Conservation (phyloP, 371 early-diverging fungal species). For the Lichtheimia ornata region DNA sequence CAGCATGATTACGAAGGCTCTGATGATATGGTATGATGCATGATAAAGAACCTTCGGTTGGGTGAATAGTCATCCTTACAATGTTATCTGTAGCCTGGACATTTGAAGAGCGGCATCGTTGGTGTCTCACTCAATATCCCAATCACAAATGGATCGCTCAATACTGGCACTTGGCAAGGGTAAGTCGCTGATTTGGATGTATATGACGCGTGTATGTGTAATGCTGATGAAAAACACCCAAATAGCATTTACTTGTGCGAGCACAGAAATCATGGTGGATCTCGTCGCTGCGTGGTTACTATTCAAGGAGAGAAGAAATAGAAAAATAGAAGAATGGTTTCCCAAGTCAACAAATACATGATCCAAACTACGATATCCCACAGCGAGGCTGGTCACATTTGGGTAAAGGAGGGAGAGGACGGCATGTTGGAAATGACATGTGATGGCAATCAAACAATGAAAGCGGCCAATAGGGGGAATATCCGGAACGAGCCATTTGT, state of each 20-base stretch:
- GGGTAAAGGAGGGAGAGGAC: too few relatives aligned
- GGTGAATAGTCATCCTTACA: neutral
- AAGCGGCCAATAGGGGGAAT: too few relatives aligned
- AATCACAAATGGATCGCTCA: constrained; percentile 76
- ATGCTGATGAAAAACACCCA: neutral
- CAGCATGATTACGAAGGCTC: constrained; percentile 77
- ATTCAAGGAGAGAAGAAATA: constrained; percentile 64
- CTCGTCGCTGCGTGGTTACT: constrained; percentile 70
- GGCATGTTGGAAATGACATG: too few relatives aligned
- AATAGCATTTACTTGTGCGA: constrained; percentile 74
- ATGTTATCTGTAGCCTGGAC: constrained; percentile 67
- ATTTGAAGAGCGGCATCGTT: constrained; percentile 82
- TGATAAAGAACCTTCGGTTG: constrained; percentile 4
- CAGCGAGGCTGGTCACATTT: too few relatives aligned
- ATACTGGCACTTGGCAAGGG: constrained; percentile 94
- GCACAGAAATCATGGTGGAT: constrained; percentile 69
- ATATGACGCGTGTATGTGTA: neutral
- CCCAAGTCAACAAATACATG: too few relatives aligned
- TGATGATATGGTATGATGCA: constrained; percentile 47
- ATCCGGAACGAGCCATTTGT: too few relatives aligned
- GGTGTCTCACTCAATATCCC: constrained; percentile 90
- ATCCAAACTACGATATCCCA: too few relatives aligned
- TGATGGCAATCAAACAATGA: too few relatives aligned
- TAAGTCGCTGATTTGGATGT: constrained; percentile 20
- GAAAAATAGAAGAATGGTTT: neutral